Evolutionary conservation across 495 filamentous ascomycete species (phyloP).

Genomic region (Tuber microsphaerosporum): DNA sequence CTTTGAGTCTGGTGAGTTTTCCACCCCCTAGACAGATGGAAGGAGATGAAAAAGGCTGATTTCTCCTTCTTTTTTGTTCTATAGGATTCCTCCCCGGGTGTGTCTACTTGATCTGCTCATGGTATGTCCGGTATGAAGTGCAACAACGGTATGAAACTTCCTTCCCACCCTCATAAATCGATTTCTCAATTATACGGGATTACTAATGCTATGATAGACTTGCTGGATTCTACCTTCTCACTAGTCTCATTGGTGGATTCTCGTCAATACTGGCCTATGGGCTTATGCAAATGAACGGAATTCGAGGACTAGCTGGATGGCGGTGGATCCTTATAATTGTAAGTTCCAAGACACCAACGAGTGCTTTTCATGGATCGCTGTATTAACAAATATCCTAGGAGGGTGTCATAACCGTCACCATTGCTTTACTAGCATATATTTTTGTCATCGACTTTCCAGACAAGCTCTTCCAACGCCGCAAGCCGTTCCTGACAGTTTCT

Average conservation of each 20-base stretch:
- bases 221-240: slow-evolving; percentile 65
- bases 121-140: slow-evolving; percentile 61
- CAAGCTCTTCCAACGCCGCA: slow-evolving; percentile 42
- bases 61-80: slow-evolving; percentile 23
- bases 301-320: slow-evolving; percentile 59
- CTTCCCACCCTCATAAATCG: slow-evolving; percentile 31
- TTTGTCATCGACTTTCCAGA: slow-evolving; percentile 56
- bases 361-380: neutral
- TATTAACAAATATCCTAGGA: slow-evolving; percentile 41
- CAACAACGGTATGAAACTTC: slow-evolving; percentile 55
- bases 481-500: slow-evolving; percentile 47
- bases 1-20: slow-evolving; percentile 52
- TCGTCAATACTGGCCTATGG: slow-evolving; percentile 62
- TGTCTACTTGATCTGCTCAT: slow-evolving; percentile 67
- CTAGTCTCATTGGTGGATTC: slow-evolving; percentile 61
- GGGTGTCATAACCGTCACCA: slow-evolving; percentile 43
- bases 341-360: neutral
- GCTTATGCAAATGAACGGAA: slow-evolving; percentile 63
- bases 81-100: slow-evolving; percentile 63
- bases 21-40: neutral
- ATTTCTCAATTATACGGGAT: neutral
- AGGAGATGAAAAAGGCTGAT: neutral
- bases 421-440: slow-evolving; percentile 45
- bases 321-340: slow-evolving; percentile 70
- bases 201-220: slow-evolving; percentile 24